Base-by-base conservation (phyloP, 2,329 filamentous ascomycete genomes). In the Alternaria hordeiaustralica region DNA sequence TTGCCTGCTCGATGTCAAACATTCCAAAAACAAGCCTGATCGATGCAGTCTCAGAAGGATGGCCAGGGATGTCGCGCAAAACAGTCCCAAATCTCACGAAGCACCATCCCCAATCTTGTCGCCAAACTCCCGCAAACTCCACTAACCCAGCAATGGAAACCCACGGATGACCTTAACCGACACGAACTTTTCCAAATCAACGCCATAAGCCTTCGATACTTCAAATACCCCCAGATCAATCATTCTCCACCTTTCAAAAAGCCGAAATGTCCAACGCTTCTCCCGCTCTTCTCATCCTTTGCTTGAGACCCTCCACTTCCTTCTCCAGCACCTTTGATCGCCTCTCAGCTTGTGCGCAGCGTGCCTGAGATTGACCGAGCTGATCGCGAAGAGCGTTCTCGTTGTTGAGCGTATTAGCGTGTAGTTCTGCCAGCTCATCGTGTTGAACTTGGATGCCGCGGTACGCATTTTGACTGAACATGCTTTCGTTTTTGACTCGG, bases 361-460 rank as follows among this genome's bases (percentile, higher is more conserved):
- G 26, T 20, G 26, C 20, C 47, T 33, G 26, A 18, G 1, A 21
- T 10, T 33, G 26, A 21, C 26, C n/a, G 26, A 51, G 26, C 20
- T 33, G 47, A 28, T 51, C 47, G 26, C 18, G 26, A 6, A 51
- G 47, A n/a, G 25, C 18, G 11, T 51, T 18, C 20, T 13, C n/a
- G 10, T 33, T 8, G 47, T 51, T 4, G 18, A 51, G n/a, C n/a
- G 47, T 28, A 3, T 51, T 51, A 12, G 11, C 18, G 47, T 33
- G 26, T 20, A 6, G 26, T 3, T 13, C 12, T 9, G 5, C 20
- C 12, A 51, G 11, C 0, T 33, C 47, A 2, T 33, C 47, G 47
- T 51, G 6, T 51, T 33, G 47, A 33, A 9, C 26, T 51, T 21
- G 26, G 11, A 51, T 51, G 10, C 47, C 47, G 6, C 47, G 26